Evolutionary conservation across 129 eudicot genomes (phyloP).

Genomic region (Dittrichia graveolens): DNA sequence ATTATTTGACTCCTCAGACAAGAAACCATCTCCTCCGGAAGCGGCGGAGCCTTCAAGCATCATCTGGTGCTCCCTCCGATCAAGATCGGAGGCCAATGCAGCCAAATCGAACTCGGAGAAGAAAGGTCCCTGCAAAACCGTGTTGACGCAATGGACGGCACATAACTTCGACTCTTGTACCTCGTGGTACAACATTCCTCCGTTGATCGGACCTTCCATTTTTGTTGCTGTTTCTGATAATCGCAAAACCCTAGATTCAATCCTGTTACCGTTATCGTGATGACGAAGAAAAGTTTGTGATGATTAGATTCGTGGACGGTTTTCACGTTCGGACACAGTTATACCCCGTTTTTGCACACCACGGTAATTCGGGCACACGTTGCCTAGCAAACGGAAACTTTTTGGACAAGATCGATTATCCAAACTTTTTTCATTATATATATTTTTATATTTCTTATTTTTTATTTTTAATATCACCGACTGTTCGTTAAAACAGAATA

Average conservation of each 20-base stretch:
- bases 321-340: not conserved
- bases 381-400: not conserved
- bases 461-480: too few relatives aligned
- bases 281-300: slow-evolving; percentile 21
- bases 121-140: slow-evolving; percentile 94
- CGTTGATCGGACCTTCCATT: slow-evolving; percentile 82
- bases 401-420: not conserved
- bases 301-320: slow-evolving; percentile 11
- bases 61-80: slow-evolving; percentile 85
- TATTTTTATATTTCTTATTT: too few relatives aligned
- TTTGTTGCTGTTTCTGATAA: not conserved
- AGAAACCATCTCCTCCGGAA: slow-evolving; percentile 52
- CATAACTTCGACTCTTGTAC: slow-evolving; percentile 97
- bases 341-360: not conserved
- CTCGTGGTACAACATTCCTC: slow-evolving; percentile 97
- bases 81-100: slow-evolving; percentile 95
- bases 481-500: too few relatives aligned
- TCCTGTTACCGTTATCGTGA: slow-evolving; percentile 6
- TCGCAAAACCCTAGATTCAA: slow-evolving; percentile 29
- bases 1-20: slow-evolving; percentile 71
- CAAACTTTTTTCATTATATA: too few relatives aligned
- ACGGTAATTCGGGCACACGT: slow-evolving; percentile 18
- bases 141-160: slow-evolving; percentile 98
- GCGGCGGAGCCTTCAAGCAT: slow-evolving; percentile 52
- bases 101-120: slow-evolving; percentile 99